These are phyloP conservation scores for Trypanosoma caninum DNA, from an alignment of 208 protist species.

Conservation along the genomic window DNA sequence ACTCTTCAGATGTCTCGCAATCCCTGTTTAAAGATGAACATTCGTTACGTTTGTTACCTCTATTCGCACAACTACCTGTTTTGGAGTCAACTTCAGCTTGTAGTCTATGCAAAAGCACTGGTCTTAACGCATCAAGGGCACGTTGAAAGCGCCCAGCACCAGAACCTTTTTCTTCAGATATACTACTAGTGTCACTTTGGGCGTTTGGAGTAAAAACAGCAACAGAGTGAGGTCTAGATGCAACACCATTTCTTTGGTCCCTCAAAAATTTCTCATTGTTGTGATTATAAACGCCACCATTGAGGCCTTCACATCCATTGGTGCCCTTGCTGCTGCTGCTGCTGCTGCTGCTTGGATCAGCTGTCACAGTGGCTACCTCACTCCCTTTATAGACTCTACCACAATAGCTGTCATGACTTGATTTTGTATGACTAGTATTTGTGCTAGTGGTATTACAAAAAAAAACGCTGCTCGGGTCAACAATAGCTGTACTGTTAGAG, in stretches of 20 bases:
- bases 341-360: neutral
- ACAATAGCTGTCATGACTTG: neutral
- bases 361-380: neutral
- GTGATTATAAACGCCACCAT: neutral
- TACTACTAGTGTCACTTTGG: slow-evolving; percentile 6
- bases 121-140: slow-evolving; percentile 18
- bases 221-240: neutral
- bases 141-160: slow-evolving; percentile 6
- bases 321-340: neutral
- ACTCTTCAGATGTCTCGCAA: neutral
- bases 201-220: neutral
- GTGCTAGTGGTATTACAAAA: neutral
- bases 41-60: neutral
- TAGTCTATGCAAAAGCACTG: slow-evolving; percentile 11
- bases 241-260: neutral
- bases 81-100: neutral
- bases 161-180: slow-evolving; percentile 1
- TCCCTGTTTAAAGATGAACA: neutral
- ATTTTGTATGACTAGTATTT: no score
- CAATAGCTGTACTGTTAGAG: neutral
- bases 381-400: neutral
- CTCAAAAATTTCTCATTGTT: neutral
- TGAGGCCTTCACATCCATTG: no score
- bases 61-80: no score
- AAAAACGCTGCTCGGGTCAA: neutral